These are phyloP conservation scores for Candida cerambycidarum DNA, from an alignment of 805 yeast genomes.

Conservation along the genomic window DNA sequence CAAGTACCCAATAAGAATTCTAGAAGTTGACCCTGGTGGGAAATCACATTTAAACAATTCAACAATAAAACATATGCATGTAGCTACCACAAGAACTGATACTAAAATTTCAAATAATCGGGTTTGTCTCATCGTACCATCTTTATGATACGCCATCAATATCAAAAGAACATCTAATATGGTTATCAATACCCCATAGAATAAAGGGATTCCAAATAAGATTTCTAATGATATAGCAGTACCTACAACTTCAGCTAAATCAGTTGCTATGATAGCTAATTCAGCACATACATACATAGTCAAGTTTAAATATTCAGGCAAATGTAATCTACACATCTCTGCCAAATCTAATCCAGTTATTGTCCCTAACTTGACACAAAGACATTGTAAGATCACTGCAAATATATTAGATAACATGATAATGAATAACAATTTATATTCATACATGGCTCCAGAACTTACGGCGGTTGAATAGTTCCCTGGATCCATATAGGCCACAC, in stretches of 20 bases:
- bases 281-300: constrained; percentile 78
- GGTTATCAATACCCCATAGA: constrained; percentile 81
- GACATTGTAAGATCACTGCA: constrained; percentile 82
- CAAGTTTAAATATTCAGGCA: constrained; percentile 61
- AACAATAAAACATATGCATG: constrained; percentile 79
- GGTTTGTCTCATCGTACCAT: constrained; percentile 74
- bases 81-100: constrained; percentile 70
- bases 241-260: constrained; percentile 97
- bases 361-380: constrained; percentile 86
- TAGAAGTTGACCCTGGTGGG: constrained; percentile 50
- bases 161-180: constrained; percentile 84
- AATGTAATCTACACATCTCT: constrained; percentile 74
- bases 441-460: constrained; percentile 86
- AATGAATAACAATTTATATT: constrained; percentile 75
- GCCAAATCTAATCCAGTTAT: constrained; percentile 95
- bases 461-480: constrained; percentile 96
- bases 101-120: constrained; percentile 83
- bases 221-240: constrained; percentile 92
- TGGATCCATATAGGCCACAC: constrained; percentile 96
- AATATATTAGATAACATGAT: constrained; percentile 76
- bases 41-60: constrained; percentile 59
- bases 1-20: constrained; percentile 42
- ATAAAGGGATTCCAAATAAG: constrained; percentile 73
- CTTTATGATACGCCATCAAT: constrained; percentile 82
- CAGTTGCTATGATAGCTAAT: constrained; percentile 90